Evolutionary conservation across 2,329 filamentous ascomycete species (phyloP).

Genomic region (Exophiala sideris): DNA sequence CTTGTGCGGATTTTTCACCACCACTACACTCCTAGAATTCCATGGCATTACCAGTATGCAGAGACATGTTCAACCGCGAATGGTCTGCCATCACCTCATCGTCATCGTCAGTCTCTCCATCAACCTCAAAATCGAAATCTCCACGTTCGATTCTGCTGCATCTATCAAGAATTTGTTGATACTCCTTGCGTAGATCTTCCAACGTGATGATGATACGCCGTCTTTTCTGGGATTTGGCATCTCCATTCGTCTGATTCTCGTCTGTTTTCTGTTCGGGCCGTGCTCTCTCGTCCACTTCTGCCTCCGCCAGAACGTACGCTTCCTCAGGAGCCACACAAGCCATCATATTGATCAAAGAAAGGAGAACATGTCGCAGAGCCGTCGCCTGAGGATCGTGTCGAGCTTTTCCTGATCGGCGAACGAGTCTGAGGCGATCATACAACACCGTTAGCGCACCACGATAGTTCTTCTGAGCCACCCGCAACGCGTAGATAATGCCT

Average conservation of each 20-base stretch:
- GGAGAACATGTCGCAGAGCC: conserved; percentile 64
- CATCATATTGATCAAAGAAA: conserved; percentile 90
- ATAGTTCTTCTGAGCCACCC: conserved; percentile 79
- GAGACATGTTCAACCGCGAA: conserved; percentile 20
- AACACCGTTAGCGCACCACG: conserved; percentile 64
- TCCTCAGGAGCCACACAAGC: conserved; percentile 80
- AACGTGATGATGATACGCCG: conserved; percentile 75
- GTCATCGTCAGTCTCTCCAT: conserved; percentile 22
- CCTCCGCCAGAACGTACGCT: conserved; percentile 63
- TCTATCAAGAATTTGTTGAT: conserved; percentile 84
- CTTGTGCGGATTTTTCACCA: neutral
- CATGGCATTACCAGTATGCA: conserved; percentile 10
- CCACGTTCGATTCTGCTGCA: conserved; percentile 85
- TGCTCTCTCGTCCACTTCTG: conserved; percentile 9
- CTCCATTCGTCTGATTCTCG: neutral
- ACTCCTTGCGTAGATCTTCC: conserved; percentile 81
- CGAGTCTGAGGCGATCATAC: conserved; percentile 29
- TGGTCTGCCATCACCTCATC: conserved; percentile 10
- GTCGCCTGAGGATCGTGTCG: conserved; percentile 49
- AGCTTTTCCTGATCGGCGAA: conserved; percentile 32
- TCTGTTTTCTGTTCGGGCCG: conserved; percentile 19
- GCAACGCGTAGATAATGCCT: conserved; percentile 87
- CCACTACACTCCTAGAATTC: conserved; percentile 1
- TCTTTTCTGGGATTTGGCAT: conserved; percentile 25
- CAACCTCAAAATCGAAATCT: conserved; percentile 70